A percentile compares a stretch with the other conserved stretches of the same genome.
phyloP scores from a whole-genome alignment of 495 filamentous ascomycete species.

The Penicillium waksmanii region DNA sequence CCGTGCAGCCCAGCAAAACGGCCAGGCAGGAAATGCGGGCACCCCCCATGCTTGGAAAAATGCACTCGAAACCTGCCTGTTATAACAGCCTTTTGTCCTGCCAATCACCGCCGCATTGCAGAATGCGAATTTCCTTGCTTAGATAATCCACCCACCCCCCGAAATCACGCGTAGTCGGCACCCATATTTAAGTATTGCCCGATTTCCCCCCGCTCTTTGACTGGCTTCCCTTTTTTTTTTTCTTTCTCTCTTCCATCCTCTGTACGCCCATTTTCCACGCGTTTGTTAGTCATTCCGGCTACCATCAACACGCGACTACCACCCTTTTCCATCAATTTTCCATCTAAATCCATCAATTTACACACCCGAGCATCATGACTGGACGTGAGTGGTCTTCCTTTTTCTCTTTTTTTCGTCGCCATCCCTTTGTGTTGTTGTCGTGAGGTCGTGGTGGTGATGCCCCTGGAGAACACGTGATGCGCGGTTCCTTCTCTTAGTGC shows the following conservation, averaged over 20 bases:
- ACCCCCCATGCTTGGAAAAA: slow-evolving; percentile 28
- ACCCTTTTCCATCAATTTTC: slow-evolving; percentile 36
- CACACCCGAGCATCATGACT: slow-evolving; percentile 72
- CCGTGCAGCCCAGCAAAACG: slow-evolving; percentile 7
- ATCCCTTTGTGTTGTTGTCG: slow-evolving; percentile 26
- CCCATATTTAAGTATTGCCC: slow-evolving; percentile 31
- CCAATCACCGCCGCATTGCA: slow-evolving; percentile 48
- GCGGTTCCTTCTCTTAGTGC: not conserved
- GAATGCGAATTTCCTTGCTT: slow-evolving; percentile 32
- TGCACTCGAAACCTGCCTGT: slow-evolving; percentile 45
- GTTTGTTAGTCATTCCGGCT: slow-evolving; percentile 18
- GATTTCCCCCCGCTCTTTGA: slow-evolving; percentile 21
- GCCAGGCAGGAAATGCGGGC: slow-evolving; percentile 26
- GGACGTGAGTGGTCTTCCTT: slow-evolving; percentile 75
- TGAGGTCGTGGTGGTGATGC: slow-evolving; percentile 9
- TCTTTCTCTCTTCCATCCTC: slow-evolving; percentile 21
- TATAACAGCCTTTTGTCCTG: slow-evolving; percentile 50
- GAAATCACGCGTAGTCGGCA: slow-evolving; percentile 32
- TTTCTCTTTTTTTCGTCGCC: slow-evolving; percentile 21
- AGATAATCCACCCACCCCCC: slow-evolving; percentile 28
- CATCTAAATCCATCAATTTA: slow-evolving; percentile 28
- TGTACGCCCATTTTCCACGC: slow-evolving; percentile 29
- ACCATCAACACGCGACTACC: slow-evolving; percentile 19
- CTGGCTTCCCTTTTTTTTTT: slow-evolving; percentile 21
- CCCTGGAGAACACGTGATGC: slow-evolving; percentile 13